Conservation (phyloP, 768 basidiomycete genomes). For the Zangia roseola region DNA sequence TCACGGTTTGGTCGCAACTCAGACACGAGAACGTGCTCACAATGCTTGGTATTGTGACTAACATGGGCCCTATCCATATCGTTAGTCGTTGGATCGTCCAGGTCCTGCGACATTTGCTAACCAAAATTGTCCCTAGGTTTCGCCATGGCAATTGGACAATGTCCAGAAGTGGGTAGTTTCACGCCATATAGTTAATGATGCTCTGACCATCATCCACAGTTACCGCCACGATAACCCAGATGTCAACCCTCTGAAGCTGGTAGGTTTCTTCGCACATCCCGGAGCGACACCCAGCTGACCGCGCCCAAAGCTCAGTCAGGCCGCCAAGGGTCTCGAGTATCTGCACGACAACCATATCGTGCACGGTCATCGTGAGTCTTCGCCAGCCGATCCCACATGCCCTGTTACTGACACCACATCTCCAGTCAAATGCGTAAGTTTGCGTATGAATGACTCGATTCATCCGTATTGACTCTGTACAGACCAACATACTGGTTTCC, state of each 20-base stretch:
- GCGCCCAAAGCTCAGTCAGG: conserved; percentile 44
- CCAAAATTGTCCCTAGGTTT: conserved; percentile 40
- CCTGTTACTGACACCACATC: conserved; percentile 1
- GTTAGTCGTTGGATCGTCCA: conserved; percentile 22
- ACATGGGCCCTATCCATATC: conserved; percentile 52
- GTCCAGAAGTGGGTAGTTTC: conserved; percentile 43
- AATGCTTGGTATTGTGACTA: conserved; percentile 57
- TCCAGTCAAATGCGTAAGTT: conserved; percentile 60
- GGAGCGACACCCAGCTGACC: background rate
- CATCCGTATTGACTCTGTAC: conserved; percentile 3
- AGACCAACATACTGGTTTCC: conserved; percentile 62
- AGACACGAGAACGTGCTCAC: conserved; percentile 44
- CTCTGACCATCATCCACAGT: conserved; percentile 26
- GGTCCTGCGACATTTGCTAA: background rate
- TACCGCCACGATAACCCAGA: conserved; percentile 38
- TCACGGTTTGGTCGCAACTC: conserved; percentile 52
- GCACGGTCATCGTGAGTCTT: conserved; percentile 59
- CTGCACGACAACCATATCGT: conserved; percentile 51
- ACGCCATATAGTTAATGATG: background rate
- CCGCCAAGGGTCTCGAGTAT: conserved; percentile 56
- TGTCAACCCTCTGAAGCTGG: conserved; percentile 43
- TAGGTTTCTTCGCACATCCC: conserved; percentile 17
- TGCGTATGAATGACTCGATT: no score
- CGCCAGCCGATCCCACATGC: background rate
- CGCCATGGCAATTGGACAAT: conserved; percentile 62